A percentile compares a stretch with the other conserved stretches of the same genome.
These are phyloP conservation scores for Chaetomium sp. DNA, from an alignment of 2,329 filamentous ascomycete species.

Conservation along the genomic window DNA sequence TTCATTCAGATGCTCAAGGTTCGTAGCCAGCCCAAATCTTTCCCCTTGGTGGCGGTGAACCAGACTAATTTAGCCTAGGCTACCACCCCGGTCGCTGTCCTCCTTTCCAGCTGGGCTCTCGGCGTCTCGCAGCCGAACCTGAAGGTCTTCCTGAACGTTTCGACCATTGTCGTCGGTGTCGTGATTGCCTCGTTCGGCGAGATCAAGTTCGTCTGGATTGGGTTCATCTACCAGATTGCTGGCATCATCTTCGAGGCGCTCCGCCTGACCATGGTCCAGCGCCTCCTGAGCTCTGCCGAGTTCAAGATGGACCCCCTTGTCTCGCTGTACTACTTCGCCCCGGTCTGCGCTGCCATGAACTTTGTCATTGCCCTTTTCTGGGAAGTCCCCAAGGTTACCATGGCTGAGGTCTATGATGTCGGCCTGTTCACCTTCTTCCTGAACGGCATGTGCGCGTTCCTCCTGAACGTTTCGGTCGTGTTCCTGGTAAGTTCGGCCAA, in stretches of 20 bases:
- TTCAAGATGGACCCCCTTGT: constrained; percentile 91
- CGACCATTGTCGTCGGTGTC: constrained; percentile 89
- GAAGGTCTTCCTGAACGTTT: constrained; percentile 86
- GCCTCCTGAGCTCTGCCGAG: constrained; percentile 71
- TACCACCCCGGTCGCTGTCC: constrained; percentile 87
- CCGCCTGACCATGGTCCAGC: constrained; percentile 78
- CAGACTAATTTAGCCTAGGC: constrained; percentile 48
- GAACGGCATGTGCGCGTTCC: constrained; percentile 72
- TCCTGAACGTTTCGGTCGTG: constrained; percentile 79
- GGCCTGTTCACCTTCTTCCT: constrained; percentile 65
- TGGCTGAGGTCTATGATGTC: constrained; percentile 66
- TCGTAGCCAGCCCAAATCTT: constrained; percentile 8
- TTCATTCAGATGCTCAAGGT: constrained; percentile 99
- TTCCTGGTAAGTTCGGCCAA: constrained; percentile 62
- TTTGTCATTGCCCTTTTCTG: constrained; percentile 64
- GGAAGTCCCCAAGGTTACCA: constrained; percentile 63
- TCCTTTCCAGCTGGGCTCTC: constrained; percentile 82
- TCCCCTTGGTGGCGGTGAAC: too few relatives aligned
- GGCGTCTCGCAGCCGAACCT: constrained; percentile 78
- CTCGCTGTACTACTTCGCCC: constrained; percentile 85
- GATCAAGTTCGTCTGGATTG: constrained; percentile 81
- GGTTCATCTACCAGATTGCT: constrained; percentile 71
- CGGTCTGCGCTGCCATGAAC: constrained; percentile 79
- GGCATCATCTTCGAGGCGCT: constrained; percentile 78
- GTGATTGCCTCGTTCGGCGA: constrained; percentile 92